Percentiles rank a stretch among this genome's conserved stretches.
Conservation (phyloP, 2,329 filamentous ascomycete genomes). For the Penicillium palitans region DNA sequence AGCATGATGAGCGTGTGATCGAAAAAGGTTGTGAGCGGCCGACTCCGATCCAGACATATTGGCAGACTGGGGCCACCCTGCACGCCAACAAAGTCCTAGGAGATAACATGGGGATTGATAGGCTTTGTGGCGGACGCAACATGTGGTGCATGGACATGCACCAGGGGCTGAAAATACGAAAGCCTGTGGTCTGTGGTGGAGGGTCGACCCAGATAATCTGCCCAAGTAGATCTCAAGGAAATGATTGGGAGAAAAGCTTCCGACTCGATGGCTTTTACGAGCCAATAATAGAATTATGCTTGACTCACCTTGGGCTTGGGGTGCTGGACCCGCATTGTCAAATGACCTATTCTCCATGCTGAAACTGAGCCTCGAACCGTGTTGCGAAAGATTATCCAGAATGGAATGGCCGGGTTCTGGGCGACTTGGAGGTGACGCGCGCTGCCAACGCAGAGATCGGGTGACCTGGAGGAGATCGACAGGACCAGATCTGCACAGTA, state of each 20-base stretch:
- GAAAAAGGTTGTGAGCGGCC: constrained; percentile 28
- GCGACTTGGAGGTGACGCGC: constrained; percentile 21
- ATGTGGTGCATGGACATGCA: constrained; percentile 14
- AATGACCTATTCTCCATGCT: constrained; percentile 24
- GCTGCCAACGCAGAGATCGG: constrained; percentile 40
- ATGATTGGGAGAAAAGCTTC: constrained; percentile 14
- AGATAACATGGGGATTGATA: constrained; percentile 12
- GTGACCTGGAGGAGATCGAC: constrained; percentile 36
- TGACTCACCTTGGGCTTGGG: constrained; percentile 22
- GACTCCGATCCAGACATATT: constrained; percentile 13
- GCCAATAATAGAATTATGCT: constrained; percentile 7
- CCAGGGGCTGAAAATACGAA: constrained; percentile 13
- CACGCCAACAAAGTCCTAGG: background rate
- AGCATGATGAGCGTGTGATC: constrained; percentile 37
- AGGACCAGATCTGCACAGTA: constrained; percentile 26
- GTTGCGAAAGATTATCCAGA: constrained; percentile 1
- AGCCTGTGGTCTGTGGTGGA: background rate
- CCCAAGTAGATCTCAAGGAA: constrained; percentile 12
- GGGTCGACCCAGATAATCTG: constrained; percentile 6
- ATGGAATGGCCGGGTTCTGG: constrained; percentile 8
- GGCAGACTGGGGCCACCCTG: constrained; percentile 1
- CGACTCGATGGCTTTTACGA: constrained; percentile 1
- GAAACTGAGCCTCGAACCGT: constrained; percentile 4
- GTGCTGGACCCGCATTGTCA: constrained; percentile 24
- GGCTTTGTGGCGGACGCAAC: constrained; percentile 14